Conservation (phyloP, 148 eudicot genomes). For the Heliamphora exappendiculata region DNA sequence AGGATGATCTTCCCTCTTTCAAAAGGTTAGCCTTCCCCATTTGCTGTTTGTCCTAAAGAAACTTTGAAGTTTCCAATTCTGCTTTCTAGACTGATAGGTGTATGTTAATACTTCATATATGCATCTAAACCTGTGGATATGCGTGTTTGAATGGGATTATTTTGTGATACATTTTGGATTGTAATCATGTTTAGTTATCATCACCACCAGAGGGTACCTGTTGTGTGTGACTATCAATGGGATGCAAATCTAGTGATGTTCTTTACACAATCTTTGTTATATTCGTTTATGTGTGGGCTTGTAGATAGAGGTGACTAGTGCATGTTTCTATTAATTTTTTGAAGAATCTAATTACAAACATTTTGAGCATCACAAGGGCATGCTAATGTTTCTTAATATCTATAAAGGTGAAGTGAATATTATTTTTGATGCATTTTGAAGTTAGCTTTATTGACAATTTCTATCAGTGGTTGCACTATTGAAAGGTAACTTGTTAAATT, state of each 20-base stretch:
- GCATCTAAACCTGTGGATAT: background rate
- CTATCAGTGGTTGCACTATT: background rate
- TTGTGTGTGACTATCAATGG: too few relatives aligned
- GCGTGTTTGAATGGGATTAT: background rate
- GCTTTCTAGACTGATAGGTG: too few relatives aligned
- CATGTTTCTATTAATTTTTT: background rate
- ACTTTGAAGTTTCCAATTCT: too few relatives aligned
- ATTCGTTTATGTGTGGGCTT: background rate
- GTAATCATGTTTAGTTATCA: too few relatives aligned
- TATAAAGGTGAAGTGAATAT: background rate
- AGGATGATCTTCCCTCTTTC: background rate
- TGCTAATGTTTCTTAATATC: background rate
- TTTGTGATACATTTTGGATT: background rate
- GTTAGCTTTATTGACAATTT: background rate
- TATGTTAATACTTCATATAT: background rate
- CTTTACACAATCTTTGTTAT: background rate
- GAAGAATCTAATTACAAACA: background rate
- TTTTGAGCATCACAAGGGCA: background rate
- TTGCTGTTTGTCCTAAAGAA: background rate
- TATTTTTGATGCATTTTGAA: background rate
- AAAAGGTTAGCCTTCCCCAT: background rate
- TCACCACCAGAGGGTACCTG: too few relatives aligned
- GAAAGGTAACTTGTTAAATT: background rate
- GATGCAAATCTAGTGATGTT: background rate
- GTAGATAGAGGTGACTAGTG: background rate